phyloP scores from a whole-genome alignment of 1,284 basidiomycete genomes.

The Sanghuangporus sanghuang region DNA sequence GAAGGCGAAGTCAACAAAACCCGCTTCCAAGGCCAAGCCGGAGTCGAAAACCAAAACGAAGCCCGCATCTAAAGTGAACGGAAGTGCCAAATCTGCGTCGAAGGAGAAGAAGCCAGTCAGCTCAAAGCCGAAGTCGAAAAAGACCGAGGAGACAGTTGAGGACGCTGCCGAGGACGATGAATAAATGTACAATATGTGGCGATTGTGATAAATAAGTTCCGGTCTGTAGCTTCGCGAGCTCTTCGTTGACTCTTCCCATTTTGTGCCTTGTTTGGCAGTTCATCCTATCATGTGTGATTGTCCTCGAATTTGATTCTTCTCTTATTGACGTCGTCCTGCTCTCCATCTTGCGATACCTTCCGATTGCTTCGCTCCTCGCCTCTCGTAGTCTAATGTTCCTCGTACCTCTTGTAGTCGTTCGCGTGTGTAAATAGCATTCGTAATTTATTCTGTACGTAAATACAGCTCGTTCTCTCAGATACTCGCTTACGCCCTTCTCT shows the following conservation, averaged over 20 bases:
- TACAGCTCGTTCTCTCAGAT: neutral
- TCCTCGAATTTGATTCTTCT: too few species aligned
- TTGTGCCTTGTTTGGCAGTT: neutral
- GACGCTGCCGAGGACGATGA: constrained; percentile 8
- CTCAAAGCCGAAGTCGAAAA: constrained; percentile 4
- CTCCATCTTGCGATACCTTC: too few species aligned
- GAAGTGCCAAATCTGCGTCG: neutral
- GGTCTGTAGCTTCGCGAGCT: neutral
- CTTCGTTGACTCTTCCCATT: neutral
- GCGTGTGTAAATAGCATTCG: neutral
- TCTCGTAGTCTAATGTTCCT: neutral
- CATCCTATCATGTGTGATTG: neutral
- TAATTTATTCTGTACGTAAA: neutral
- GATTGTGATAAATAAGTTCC: too few species aligned
- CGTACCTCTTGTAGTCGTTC: neutral
- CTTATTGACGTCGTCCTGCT: too few species aligned
- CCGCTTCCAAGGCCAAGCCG: constrained; percentile 1
- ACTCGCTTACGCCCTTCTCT: neutral
- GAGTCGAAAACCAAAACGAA: neutral
- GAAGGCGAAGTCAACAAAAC: neutral
- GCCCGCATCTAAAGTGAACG: constrained; percentile 7
- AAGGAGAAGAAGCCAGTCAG: constrained; percentile 8
- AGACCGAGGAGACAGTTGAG: constrained; percentile 4
- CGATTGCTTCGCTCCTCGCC: neutral
- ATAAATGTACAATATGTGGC: neutral